phyloP scores from a whole-genome alignment of 2,329 filamentous ascomycete species.

The Arthroderma sp. region DNA sequence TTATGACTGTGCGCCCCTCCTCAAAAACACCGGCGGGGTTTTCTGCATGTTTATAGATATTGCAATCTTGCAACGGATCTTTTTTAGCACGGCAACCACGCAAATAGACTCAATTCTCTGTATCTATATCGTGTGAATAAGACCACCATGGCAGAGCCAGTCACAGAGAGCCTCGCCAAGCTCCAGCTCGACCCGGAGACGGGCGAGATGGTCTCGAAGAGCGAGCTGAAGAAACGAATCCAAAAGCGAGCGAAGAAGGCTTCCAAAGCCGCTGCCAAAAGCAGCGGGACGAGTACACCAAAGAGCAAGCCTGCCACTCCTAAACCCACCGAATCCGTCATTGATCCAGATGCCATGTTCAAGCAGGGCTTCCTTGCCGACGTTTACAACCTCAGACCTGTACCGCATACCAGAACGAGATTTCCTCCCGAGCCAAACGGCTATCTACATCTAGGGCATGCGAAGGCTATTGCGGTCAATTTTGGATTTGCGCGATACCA shows the following conservation, averaged over 20 bases:
- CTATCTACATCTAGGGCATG: slow-evolving; percentile 84
- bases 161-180: slow-evolving; percentile 36
- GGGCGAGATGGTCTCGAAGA: slow-evolving; percentile 53
- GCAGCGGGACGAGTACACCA: no score
- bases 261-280: no score
- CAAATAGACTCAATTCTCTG: no score
- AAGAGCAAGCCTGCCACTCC: no score
- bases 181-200: slow-evolving; percentile 50
- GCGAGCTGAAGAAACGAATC: slow-evolving; percentile 48
- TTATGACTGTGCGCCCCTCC: no score
- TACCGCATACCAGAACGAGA: slow-evolving; percentile 45
- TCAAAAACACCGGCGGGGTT: no score
- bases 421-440: slow-evolving; percentile 87
- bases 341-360: slow-evolving; percentile 55
- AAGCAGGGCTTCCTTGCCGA: slow-evolving; percentile 63
- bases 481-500: slow-evolving; percentile 86
- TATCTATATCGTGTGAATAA: no score
- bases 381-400: slow-evolving; percentile 56
- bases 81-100: no score
- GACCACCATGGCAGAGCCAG: slow-evolving; percentile 8
- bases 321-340: slow-evolving; percentile 9
- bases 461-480: slow-evolving; percentile 90
- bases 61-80: no score
- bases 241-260: slow-evolving; percentile 31
- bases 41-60: no score